Evolutionary conservation across 495 filamentous ascomycete species (phyloP).

Genomic region (Emericellopsis terricola): DNA sequence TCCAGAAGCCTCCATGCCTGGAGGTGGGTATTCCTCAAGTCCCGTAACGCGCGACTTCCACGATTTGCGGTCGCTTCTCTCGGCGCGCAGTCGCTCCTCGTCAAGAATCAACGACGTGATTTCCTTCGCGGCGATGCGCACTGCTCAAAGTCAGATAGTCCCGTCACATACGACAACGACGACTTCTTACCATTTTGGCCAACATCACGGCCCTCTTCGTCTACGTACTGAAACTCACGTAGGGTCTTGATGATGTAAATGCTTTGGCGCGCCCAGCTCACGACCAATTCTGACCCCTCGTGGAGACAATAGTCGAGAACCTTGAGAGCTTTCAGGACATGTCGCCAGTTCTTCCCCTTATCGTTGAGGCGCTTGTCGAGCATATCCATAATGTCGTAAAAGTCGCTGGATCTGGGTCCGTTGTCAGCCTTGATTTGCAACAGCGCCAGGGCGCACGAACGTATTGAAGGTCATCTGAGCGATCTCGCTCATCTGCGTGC

Average conservation of each 20-base stretch:
- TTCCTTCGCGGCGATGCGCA: conserved; percentile 91
- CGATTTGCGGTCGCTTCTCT: conserved; percentile 77
- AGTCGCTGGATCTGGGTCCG: conserved; percentile 63
- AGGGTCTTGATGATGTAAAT: conserved; percentile 97
- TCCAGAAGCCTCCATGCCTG: conserved; percentile 16
- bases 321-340: conserved; percentile 94
- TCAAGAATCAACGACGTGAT: conserved; percentile 86
- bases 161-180: background rate
- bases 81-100: conserved; percentile 81
- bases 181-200: conserved; percentile 65
- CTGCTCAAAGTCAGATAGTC: conserved; percentile 38
- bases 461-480: conserved; percentile 92
- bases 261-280: conserved; percentile 96
- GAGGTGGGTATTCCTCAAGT: conserved; percentile 59
- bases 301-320: conserved; percentile 97
- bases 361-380: conserved; percentile 97
- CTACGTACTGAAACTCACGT: conserved; percentile 88
- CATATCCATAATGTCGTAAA: conserved; percentile 99
- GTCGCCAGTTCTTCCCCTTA: conserved; percentile 99
- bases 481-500: conserved; percentile 97
- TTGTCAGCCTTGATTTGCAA: background rate
- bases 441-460: conserved; percentile 22
- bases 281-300: conserved; percentile 89
- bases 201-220: conserved; percentile 87
- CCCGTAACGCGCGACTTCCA: conserved; percentile 96